Evolutionary conservation across 1,284 basidiomycete genomes (phyloP).

Genomic region (Ceratobasidium sp.): DNA sequence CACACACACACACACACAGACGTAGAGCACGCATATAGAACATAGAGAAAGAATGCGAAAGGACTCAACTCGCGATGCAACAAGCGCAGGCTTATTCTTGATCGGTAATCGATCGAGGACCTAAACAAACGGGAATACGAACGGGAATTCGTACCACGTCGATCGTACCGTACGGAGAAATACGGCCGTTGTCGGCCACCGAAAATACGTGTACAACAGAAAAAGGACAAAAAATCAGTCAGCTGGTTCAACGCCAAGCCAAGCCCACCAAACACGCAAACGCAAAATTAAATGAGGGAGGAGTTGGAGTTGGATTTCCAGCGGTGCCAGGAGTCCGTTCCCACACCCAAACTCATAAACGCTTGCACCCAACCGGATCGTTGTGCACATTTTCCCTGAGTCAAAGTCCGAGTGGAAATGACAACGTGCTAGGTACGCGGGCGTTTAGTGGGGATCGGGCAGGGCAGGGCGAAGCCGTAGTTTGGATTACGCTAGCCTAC

Average conservation of each 20-base stretch:
- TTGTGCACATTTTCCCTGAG: too few species aligned
- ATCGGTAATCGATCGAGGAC: slow-evolving; percentile 37
- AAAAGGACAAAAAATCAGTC: too few species aligned
- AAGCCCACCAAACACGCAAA: too few species aligned
- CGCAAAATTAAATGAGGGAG: too few species aligned
- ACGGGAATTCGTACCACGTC: slow-evolving; percentile 1
- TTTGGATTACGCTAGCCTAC: background rate
- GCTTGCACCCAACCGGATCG: too few species aligned
- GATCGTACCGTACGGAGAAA: background rate
- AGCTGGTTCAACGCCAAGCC: too few species aligned
- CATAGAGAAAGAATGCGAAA: background rate
- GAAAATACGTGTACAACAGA: too few species aligned
- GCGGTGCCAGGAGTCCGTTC: too few species aligned
- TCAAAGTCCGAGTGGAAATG: too few species aligned
- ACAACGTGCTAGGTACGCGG: background rate
- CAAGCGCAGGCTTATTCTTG: slow-evolving; percentile 42
- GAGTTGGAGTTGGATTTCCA: too few species aligned
- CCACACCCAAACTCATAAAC: too few species aligned
- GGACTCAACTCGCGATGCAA: slow-evolving; percentile 34
- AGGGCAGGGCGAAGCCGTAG: background rate
- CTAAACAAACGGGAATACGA: slow-evolving; percentile 20
- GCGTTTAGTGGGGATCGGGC: background rate
- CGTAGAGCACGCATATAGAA: background rate
- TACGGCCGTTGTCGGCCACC: too few species aligned
- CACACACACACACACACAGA: background rate